Evolutionary conservation across 2,329 filamentous ascomycete species (phyloP).

Genomic region (Aspergillus quadrilineatus): DNA sequence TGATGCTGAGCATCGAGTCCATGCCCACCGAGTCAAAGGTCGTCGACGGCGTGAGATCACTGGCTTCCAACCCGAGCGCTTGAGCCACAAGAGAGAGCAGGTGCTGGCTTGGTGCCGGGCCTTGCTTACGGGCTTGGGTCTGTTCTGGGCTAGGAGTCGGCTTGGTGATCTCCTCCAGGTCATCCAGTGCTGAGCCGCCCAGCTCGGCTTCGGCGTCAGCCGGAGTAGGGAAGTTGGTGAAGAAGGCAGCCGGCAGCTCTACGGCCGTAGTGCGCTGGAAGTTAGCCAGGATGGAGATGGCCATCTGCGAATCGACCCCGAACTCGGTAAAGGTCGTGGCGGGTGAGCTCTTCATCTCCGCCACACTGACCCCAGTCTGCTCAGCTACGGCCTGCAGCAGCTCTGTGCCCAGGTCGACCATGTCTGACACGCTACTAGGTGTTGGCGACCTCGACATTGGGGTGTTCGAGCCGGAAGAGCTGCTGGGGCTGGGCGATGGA

Average conservation of each 20-base stretch:
- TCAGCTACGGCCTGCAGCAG: constrained; percentile 33
- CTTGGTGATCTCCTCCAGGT: neutral
- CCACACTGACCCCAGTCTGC: constrained; percentile 1
- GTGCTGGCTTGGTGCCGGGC: neutral
- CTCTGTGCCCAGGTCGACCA: neutral
- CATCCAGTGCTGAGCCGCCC: neutral
- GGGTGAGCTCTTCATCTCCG: neutral
- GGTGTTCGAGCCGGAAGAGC: neutral
- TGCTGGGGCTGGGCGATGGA: neutral
- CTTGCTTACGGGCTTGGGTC: neutral
- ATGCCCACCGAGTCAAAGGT: constrained; percentile 1
- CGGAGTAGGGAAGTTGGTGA: constrained; percentile 4
- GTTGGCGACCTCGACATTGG: neutral
- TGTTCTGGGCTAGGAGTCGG: neutral
- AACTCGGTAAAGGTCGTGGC: neutral
- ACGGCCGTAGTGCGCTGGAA: neutral
- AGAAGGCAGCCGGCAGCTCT: constrained; percentile 4
- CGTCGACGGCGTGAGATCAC: neutral
- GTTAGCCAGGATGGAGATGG: constrained; percentile 6
- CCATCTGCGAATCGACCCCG: constrained; percentile 11
- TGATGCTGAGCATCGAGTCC: constrained; percentile 7
- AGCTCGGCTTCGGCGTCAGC: neutral
- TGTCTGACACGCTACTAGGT: neutral
- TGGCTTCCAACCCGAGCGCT: neutral
- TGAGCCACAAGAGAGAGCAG: neutral